A percentile compares a stretch with the other conserved stretches of the same genome.
These are phyloP conservation scores for Boletus rubroflammeus DNA, from an alignment of 768 basidiomycete genomes.

Conservation along the genomic window DNA sequence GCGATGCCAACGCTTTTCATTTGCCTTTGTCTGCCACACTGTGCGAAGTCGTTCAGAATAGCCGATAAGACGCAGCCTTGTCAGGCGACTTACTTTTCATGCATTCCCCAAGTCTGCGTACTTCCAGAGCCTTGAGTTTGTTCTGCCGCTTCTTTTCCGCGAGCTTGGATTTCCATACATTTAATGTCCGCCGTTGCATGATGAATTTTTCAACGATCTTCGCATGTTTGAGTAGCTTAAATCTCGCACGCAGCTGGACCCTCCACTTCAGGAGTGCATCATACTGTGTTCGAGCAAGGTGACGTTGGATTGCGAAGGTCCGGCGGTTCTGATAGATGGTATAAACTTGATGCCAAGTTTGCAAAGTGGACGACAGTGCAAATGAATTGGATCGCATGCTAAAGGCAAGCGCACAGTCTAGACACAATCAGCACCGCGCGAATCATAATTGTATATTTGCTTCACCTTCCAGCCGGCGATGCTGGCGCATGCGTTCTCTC, in stretches of 20 bases:
- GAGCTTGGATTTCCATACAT: constrained; percentile 44
- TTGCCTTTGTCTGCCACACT: constrained; percentile 50
- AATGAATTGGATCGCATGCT: constrained; percentile 42
- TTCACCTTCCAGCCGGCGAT: constrained; percentile 46
- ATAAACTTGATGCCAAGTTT: constrained; percentile 44
- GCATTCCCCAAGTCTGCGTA: constrained; percentile 27
- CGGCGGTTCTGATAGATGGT: constrained; percentile 44
- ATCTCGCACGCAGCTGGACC: constrained; percentile 44
- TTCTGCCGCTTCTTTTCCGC: constrained; percentile 43
- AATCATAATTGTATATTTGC: neutral
- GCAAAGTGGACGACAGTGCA: constrained; percentile 34
- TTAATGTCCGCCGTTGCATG: constrained; percentile 45
- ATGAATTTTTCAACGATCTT: constrained; percentile 52
- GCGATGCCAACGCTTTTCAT: constrained; percentile 37
- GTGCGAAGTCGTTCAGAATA: constrained; percentile 7
- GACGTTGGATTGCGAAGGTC: constrained; percentile 43
- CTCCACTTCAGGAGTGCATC: constrained; percentile 57
- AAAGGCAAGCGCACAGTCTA: constrained; percentile 53
- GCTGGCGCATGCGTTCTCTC: constrained; percentile 41
- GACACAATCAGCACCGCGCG: constrained; percentile 11
- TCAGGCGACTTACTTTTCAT: constrained; percentile 34
- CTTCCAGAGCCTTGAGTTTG: constrained; percentile 44
- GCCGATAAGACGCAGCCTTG: neutral
- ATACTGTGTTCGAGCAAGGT: constrained; percentile 35
- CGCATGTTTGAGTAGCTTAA: constrained; percentile 52